These are phyloP conservation scores for Fusarium sp. DNA, from an alignment of 2,329 filamentous ascomycete species.

Conservation along the genomic window DNA sequence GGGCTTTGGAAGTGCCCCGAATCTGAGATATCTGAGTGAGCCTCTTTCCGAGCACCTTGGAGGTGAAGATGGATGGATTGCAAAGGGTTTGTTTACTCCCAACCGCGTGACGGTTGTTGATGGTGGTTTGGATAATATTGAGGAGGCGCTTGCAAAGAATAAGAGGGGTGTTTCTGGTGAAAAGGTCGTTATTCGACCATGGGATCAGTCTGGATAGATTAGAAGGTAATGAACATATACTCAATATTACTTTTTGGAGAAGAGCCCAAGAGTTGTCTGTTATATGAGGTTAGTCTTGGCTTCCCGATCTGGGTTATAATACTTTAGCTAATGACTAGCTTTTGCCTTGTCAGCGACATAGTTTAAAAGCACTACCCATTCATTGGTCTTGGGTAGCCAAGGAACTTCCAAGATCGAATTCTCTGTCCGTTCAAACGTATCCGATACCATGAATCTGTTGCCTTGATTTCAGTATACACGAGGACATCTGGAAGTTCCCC, in stretches of 20 bases:
- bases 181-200: slow-evolving; percentile 39
- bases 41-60: slow-evolving; percentile 41
- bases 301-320: background rate
- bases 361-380: background rate
- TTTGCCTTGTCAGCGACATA: background rate
- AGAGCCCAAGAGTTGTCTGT: background rate
- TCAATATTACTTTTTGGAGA: background rate
- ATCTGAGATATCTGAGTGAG: slow-evolving; percentile 44
- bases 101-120: slow-evolving; percentile 42
- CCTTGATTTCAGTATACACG: background rate
- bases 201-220: background rate
- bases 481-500: background rate
- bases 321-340: background rate
- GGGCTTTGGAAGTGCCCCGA: slow-evolving; percentile 39
- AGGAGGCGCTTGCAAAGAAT: slow-evolving; percentile 39
- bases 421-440: background rate
- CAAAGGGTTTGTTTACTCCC: slow-evolving; percentile 42
- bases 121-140: slow-evolving; percentile 43
- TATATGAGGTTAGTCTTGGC: background rate
- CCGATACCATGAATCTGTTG: background rate
- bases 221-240: background rate
- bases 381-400: background rate
- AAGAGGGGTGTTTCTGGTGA: slow-evolving; percentile 42
- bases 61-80: slow-evolving; percentile 45
- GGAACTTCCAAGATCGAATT: background rate